A percentile compares a stretch with the other conserved stretches of the same genome.
Conservation (phyloP, 2,329 filamentous ascomycete species). For the Onygenales sp. region DNA sequence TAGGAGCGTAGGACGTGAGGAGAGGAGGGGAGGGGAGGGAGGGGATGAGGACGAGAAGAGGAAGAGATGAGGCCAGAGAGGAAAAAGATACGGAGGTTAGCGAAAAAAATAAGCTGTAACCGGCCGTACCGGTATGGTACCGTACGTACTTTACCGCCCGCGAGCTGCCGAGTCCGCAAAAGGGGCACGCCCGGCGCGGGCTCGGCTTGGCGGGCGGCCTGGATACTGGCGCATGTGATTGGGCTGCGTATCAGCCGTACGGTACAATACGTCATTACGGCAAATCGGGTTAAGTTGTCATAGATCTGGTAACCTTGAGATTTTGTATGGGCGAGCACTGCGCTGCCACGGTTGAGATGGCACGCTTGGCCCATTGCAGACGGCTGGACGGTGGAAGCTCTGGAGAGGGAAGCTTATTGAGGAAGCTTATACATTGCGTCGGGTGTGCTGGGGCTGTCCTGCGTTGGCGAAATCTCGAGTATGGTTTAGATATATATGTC, state of each 20-base stretch:
- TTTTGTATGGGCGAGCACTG: too few relatives aligned
- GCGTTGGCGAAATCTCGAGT: too few relatives aligned
- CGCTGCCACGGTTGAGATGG: too few relatives aligned
- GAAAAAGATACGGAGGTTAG: neutral
- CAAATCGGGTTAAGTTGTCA: neutral
- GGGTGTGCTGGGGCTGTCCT: too few relatives aligned
- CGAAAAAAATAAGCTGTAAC: neutral
- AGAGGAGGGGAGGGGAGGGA: constrained; percentile 3
- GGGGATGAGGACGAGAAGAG: neutral
- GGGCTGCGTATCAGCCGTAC: neutral
- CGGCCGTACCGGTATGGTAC: neutral
- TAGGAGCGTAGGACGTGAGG: neutral
- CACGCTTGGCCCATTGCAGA: too few relatives aligned
- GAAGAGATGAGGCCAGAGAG: neutral
- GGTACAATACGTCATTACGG: neutral
- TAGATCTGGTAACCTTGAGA: neutral
- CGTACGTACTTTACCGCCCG: neutral
- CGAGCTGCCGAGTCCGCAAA: neutral
- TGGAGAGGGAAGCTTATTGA: neutral
- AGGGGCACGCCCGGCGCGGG: neutral
- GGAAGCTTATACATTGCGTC: neutral
- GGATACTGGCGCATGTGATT: neutral
- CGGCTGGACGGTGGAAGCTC: neutral
- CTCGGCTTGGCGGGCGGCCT: neutral
- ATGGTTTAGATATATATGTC: too few relatives aligned